These are phyloP conservation scores for Sporisorium sorghi DNA, from an alignment of 1,284 basidiomycete genomes.

Conservation along the genomic window DNA sequence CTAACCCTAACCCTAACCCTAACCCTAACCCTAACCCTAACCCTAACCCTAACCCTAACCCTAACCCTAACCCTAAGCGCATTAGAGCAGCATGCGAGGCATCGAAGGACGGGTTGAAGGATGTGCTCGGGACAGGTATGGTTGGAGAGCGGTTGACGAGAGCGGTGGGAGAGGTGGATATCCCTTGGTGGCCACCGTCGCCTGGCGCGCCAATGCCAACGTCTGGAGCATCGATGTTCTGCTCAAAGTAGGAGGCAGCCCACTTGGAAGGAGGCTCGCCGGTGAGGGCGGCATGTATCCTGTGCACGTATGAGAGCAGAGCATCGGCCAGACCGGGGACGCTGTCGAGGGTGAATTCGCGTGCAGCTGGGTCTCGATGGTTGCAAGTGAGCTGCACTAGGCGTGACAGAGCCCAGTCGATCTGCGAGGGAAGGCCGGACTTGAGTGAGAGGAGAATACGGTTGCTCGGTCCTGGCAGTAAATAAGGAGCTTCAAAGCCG, in stretches of 20 bases:
- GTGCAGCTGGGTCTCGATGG: slow-evolving; percentile 29
- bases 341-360: slow-evolving; percentile 47
- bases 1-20: no score
- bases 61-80: no score
- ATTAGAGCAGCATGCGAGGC: no score
- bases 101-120: slow-evolving; percentile 27
- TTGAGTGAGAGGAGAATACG: slow-evolving; percentile 62
- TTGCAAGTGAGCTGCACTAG: slow-evolving; percentile 48
- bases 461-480: slow-evolving; percentile 59
- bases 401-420: slow-evolving; percentile 64
- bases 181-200: slow-evolving; percentile 42
- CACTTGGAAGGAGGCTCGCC: slow-evolving; percentile 47
- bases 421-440: slow-evolving; percentile 63
- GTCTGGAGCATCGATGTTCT: slow-evolving; percentile 38
- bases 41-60: no score
- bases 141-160: neutral
- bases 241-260: slow-evolving; percentile 55
- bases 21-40: no score
- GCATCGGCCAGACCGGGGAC: slow-evolving; percentile 60
- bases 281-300: slow-evolving; percentile 52
- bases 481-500: slow-evolving; percentile 48
- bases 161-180: slow-evolving; percentile 3
- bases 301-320: slow-evolving; percentile 51
- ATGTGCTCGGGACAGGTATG: neutral
- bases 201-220: slow-evolving; percentile 56